phyloP scores from a whole-genome alignment of 768 basidiomycete genomes.

The Suillus sp. region DNA sequence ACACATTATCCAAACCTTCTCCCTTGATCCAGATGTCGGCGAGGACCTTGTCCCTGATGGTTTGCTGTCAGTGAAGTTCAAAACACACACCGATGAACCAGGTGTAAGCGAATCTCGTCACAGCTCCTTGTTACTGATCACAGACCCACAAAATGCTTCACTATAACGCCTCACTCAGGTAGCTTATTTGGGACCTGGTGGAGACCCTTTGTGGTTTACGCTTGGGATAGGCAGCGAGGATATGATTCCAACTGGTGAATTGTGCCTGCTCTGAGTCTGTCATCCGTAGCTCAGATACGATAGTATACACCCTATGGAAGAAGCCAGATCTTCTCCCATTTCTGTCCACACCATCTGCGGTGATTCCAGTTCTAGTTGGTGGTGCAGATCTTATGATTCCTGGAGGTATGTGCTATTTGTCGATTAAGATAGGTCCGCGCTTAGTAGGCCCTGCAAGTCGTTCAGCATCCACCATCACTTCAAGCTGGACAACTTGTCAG shows the following conservation, averaged over 20 bases:
- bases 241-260: slow-evolving; percentile 68
- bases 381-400: slow-evolving; percentile 78
- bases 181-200: slow-evolving; percentile 61
- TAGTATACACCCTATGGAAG: slow-evolving; percentile 82
- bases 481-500: slow-evolving; percentile 47
- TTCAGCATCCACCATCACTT: neutral
- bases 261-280: neutral
- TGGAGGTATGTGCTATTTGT: neutral
- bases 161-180: slow-evolving; percentile 41
- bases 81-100: slow-evolving; percentile 60
- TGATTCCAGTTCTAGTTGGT: slow-evolving; percentile 68
- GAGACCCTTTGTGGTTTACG: slow-evolving; percentile 80
- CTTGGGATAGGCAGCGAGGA: slow-evolving; percentile 67
- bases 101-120: slow-evolving; percentile 51
- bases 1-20: slow-evolving; percentile 51
- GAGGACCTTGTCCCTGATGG: slow-evolving; percentile 77
- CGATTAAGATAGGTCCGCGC: neutral
- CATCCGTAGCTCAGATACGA: slow-evolving; percentile 2
- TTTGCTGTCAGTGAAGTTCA: slow-evolving; percentile 66
- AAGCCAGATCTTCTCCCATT: slow-evolving; percentile 65
- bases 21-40: slow-evolving; percentile 55
- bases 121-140: slow-evolving; percentile 2
- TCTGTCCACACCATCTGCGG: slow-evolving; percentile 69
- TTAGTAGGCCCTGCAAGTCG: neutral
- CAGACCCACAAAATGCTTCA: slow-evolving; percentile 7